Percentiles rank a stretch among this genome's conserved stretches.
phyloP scores from a whole-genome alignment of 208 protist species.

The Trypanosoma conorhini region DNA sequence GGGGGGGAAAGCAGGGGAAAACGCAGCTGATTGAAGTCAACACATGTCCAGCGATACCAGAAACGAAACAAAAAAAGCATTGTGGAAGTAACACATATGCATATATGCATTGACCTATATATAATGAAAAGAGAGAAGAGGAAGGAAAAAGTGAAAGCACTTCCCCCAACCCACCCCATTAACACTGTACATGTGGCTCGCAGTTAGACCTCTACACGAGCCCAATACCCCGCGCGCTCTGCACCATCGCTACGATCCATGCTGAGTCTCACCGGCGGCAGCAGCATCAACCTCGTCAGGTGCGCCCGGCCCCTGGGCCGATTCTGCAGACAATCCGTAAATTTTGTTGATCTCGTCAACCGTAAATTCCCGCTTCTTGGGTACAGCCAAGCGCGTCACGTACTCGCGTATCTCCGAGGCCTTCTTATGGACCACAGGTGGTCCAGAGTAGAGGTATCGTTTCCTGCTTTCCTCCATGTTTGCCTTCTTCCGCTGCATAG shows the following conservation, averaged over 20 bases:
- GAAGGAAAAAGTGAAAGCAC: neutral
- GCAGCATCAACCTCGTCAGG: neutral
- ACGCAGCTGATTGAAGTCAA: neutral
- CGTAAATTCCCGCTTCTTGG: slow-evolving; percentile 81
- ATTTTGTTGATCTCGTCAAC: slow-evolving; percentile 85
- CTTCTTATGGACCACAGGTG: slow-evolving; percentile 47
- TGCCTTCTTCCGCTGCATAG: slow-evolving; percentile 50
- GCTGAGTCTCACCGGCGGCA: neutral
- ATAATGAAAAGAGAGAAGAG: too few relatives aligned
- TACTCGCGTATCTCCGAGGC: slow-evolving; percentile 58
- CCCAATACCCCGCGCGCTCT: neutral
- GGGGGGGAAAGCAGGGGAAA: too few relatives aligned
- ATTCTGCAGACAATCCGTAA: slow-evolving; percentile 52
- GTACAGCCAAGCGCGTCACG: slow-evolving; percentile 59
- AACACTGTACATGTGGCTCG: neutral
- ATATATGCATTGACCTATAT: too few relatives aligned
- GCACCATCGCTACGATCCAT: neutral
- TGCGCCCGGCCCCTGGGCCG: neutral
- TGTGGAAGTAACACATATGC: too few relatives aligned
- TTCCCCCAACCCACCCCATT: too few relatives aligned
- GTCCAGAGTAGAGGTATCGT: slow-evolving; percentile 58
- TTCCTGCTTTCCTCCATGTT: slow-evolving; percentile 64
- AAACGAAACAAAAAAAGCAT: neutral
- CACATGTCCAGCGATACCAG: neutral
- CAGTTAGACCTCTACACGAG: neutral